A percentile compares a stretch with the other conserved stretches of the same genome.
Conservation (phyloP, 345 rosid species). For the Microcos paniculata region DNA sequence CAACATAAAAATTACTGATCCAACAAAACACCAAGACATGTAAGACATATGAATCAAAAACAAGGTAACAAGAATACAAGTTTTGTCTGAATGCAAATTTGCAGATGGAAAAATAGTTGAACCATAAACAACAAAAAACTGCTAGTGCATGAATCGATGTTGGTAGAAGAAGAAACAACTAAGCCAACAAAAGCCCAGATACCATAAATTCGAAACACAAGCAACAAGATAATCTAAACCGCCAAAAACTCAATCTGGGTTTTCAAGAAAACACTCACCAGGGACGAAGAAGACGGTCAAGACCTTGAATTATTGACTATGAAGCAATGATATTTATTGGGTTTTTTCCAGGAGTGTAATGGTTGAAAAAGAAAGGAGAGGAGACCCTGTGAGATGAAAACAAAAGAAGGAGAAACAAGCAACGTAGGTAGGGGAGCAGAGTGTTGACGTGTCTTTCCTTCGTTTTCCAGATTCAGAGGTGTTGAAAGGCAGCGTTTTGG, state of each 20-base stretch:
- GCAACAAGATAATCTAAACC: neutral
- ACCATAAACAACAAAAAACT: neutral
- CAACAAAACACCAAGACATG: neutral
- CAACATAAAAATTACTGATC: neutral
- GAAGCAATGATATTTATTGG: neutral
- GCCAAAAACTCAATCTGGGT: neutral
- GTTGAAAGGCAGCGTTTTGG: neutral
- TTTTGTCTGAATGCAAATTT: neutral
- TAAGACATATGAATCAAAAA: neutral
- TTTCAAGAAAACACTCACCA: slow-evolving; percentile 17
- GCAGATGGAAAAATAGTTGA: neutral
- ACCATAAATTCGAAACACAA: neutral
- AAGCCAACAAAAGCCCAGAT: slow-evolving; percentile 1
- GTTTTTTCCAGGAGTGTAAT: neutral
- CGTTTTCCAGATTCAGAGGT: neutral
- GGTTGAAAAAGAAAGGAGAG: neutral
- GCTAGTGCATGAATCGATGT: neutral
- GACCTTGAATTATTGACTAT: neutral
- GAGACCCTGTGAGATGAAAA: neutral
- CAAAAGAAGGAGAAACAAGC: neutral
- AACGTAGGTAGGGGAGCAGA: neutral
- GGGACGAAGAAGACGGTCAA: slow-evolving; percentile 3
- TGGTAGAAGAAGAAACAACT: neutral
- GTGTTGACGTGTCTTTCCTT: slow-evolving; percentile 1
- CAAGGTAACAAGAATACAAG: slow-evolving; percentile 6